These are phyloP conservation scores for Gracilaria caudata DNA, from an alignment of 23 red algal genomes.

Conservation along the genomic window DNA sequence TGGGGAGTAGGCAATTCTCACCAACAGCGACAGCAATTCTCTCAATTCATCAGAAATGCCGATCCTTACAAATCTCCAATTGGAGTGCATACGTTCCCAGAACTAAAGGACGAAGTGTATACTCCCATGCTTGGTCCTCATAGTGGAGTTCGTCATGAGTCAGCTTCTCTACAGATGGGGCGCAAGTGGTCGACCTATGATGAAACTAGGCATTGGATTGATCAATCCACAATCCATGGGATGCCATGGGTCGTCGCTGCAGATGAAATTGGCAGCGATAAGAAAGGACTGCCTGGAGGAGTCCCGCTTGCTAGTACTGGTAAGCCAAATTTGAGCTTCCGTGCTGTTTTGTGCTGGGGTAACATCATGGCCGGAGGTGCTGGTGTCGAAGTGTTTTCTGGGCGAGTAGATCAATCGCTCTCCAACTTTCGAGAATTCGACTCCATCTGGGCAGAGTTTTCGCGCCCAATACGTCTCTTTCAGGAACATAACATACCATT, in stretches of 20 bases:
- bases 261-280: constrained; percentile 58
- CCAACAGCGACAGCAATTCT: constrained; percentile 49
- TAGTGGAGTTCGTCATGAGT: constrained; percentile 31
- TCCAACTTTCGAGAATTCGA: constrained; percentile 61
- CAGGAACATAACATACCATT: constrained; percentile 36
- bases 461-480: constrained; percentile 34
- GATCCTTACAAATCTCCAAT: constrained; percentile 61
- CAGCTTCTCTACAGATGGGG: constrained; percentile 46
- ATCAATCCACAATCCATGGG: constrained; percentile 24
- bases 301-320: constrained; percentile 22
- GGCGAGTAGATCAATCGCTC: constrained; percentile 38
- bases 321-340: constrained; percentile 18
- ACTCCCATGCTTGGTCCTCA: constrained; percentile 49
- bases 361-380: constrained; percentile 64
- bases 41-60: constrained; percentile 23
- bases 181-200: constrained; percentile 25
- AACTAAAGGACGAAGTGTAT: constrained; percentile 48
- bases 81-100: constrained; percentile 65
- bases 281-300: neutral
- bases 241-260: constrained; percentile 61
- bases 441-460: constrained; percentile 51
- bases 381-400: constrained; percentile 63
- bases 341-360: constrained; percentile 57
- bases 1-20: constrained; percentile 57
- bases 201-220: constrained; percentile 47